Evolutionary conservation across 129 eudicot genomes (phyloP).

Genomic region (Tagetes erecta): DNA sequence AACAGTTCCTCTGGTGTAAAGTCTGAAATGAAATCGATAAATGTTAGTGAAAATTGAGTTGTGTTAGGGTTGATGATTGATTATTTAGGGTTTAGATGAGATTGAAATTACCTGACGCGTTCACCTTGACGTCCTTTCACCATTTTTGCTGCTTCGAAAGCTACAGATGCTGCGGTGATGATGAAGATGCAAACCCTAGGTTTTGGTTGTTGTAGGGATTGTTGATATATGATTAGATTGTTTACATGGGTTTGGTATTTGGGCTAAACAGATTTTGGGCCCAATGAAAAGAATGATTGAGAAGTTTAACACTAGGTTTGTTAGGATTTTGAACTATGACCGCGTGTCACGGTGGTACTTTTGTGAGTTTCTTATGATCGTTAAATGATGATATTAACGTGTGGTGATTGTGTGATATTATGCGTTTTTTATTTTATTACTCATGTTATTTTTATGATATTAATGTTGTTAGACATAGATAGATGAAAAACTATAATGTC

Average conservation of each 20-base stretch:
- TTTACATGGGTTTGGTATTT: conserved; percentile 7
- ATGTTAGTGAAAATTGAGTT: background rate
- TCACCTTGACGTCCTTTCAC: conserved; percentile 54
- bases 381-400: too few species aligned
- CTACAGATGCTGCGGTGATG: conserved; percentile 19
- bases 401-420: too few species aligned
- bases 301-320: too few species aligned
- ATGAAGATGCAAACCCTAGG: conserved; percentile 18
- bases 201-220: background rate
- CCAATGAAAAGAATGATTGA: background rate
- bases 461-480: too few species aligned
- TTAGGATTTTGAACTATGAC: too few species aligned
- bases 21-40: conserved; percentile 14
- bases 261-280: background rate
- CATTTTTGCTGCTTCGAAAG: conserved; percentile 30
- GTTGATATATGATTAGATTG: conserved; percentile 15
- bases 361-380: too few species aligned
- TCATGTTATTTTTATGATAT: too few species aligned
- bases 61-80: background rate
- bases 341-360: too few species aligned
- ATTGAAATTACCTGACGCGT: conserved; percentile 35
- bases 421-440: too few species aligned
- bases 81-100: background rate
- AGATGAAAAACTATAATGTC: too few species aligned
- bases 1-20: conserved; percentile 47